Conservation (phyloP, 768 basidiomycete species). For the Mycena maculata region DNA sequence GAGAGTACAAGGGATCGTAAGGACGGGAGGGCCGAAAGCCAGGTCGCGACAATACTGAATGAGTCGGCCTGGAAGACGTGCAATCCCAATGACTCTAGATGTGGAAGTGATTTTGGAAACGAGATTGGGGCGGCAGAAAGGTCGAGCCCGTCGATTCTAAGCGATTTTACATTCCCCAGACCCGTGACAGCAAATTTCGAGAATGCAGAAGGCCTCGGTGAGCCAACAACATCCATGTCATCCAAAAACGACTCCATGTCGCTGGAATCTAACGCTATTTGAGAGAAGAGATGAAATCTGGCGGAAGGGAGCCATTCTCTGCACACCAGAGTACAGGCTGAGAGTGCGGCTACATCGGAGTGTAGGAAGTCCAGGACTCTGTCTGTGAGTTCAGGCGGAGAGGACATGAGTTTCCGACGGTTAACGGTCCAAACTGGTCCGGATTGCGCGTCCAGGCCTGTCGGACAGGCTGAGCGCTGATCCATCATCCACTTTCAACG, state of each 20-base stretch:
- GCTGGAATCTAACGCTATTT: not conserved
- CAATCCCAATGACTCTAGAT: not conserved
- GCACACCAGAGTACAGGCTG: conserved; percentile 8
- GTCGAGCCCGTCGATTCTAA: conserved; percentile 8
- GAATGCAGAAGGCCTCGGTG: not conserved
- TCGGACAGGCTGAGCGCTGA: too few relatives aligned
- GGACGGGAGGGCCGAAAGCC: not conserved
- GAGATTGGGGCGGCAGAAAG: not conserved
- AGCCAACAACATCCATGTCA: not conserved
- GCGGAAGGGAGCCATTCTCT: conserved; percentile 14
- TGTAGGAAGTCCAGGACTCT: not conserved
- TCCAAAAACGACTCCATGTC: not conserved
- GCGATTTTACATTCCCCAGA: not conserved
- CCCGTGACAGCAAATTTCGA: not conserved
- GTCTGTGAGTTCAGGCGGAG: not conserved
- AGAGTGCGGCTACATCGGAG: not conserved
- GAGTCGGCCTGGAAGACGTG: conserved; percentile 7
- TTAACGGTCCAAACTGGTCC: too few relatives aligned
- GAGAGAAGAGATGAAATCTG: conserved; percentile 9
- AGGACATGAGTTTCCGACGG: too few relatives aligned
- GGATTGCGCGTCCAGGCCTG: too few relatives aligned
- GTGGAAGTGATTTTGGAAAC: not conserved
- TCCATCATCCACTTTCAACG: too few relatives aligned
- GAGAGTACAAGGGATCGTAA: conserved; percentile 2
- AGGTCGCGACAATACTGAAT: not conserved